Evolutionary conservation across 202 grass and related monocot genomes (phyloP).

Genomic region (Sporobolus alterniflorus): DNA sequence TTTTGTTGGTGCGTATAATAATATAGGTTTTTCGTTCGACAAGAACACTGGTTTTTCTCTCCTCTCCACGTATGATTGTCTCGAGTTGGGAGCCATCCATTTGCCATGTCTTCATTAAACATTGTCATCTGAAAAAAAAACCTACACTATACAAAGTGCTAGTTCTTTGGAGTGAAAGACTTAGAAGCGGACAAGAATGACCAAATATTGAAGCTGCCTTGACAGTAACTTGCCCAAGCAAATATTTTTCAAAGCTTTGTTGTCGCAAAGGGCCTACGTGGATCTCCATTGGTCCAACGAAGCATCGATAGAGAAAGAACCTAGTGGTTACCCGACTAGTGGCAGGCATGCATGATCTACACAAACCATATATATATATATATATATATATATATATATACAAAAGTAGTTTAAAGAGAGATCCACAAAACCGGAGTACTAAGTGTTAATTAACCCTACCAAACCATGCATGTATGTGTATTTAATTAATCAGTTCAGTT

Average conservation of each 20-base stretch:
- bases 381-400: neutral
- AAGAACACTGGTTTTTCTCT: neutral
- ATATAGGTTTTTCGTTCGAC: neutral
- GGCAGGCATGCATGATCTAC: conserved; percentile 25
- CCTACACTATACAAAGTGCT: neutral
- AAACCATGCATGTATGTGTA: conserved; percentile 30
- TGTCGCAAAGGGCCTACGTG: conserved; percentile 40
- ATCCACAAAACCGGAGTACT: neutral
- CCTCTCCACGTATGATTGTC: neutral
- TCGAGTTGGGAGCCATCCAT: conserved; percentile 22
- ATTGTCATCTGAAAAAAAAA: neutral
- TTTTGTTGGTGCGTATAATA: neutral
- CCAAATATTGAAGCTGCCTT: conserved; percentile 25
- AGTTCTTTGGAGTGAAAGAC: conserved; percentile 45
- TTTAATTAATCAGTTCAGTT: neutral
- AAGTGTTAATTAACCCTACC: neutral
- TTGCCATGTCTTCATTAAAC: neutral
- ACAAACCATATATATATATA: neutral
- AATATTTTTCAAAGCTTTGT: conserved; percentile 11
- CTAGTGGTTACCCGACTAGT: conserved; percentile 22
- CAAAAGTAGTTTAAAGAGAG: neutral
- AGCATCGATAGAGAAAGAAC: conserved; percentile 40
- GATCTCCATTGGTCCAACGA: conserved; percentile 42
- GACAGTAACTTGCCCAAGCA: conserved; percentile 38
- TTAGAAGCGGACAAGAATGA: conserved; percentile 18